Base-by-base conservation (phyloP, 805 yeast species). In the Candida gorgasii region DNA sequence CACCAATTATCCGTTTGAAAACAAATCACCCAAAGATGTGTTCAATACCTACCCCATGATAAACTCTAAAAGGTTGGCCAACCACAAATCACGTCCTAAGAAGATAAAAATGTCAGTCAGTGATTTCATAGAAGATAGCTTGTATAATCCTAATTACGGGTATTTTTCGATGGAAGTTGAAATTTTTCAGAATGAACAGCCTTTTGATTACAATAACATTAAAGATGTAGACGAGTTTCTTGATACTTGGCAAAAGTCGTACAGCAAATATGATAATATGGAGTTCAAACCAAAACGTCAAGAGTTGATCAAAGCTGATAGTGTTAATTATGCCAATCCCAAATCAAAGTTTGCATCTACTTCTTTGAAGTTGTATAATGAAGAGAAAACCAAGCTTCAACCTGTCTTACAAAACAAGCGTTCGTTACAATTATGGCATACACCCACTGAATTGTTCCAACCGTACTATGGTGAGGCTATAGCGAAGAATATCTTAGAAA, bases 381-480 rank as follows among this genome's bases (percentile, higher is more conserved):
- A 46, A 44, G 50, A 63, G 20, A 52, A 55, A 36, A 50, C 53
- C 23, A 65, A 64, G 8, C 37, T 54, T 5, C 46, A 51, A 22
- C 40, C 53, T 4, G 48, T 48, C 8, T 51, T 55, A 16, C 53
- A 37, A 42, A 55, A 62, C 11, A 57, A 57, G 34, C 62, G 67
- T 40, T 73, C 82, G 1, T 49, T 80, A 12, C 95, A 88, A 61
- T 62, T 86, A 36, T 88, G 95, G 95, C 95, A 88, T 57, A 88
- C 95, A 0, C 96, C 96, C 1, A 84, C 93, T 0, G 96, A 89
- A 60, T 67, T 88, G 34, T 88, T 88, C 63, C 82, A 82, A 48
- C 96, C 96, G 0, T 82, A 72, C 52, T 88, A 89, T 54, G 96
- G 96, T 11, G 86, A 86, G 58, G 89, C 95, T 0, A 65, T 92